Evolutionary conservation across 1,139 yeast genomes (phyloP).

Genomic region (Suhomyces yuchorum): DNA sequence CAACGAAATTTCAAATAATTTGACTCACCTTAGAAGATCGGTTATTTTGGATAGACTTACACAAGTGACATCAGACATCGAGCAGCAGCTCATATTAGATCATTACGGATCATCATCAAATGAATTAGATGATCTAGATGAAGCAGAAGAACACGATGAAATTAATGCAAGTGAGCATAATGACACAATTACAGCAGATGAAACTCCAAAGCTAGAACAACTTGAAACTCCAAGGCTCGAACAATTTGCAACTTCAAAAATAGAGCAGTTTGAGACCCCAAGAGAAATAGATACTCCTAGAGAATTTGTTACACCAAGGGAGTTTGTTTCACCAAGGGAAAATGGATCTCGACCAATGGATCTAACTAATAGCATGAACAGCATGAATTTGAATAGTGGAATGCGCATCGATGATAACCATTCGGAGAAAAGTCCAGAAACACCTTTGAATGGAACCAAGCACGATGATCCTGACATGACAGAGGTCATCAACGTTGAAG

Average conservation of each 20-base stretch:
- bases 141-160: conserved; percentile 10
- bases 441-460: conserved; percentile 3
- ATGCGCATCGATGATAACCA: background rate
- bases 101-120: conserved; percentile 21
- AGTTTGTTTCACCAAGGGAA: background rate
- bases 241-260: conserved; percentile 1
- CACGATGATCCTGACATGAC: conserved; percentile 6
- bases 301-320: background rate
- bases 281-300: background rate
- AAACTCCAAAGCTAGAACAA: conserved; percentile 4
- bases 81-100: conserved; percentile 32
- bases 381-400: background rate
- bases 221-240: conserved; percentile 5
- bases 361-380: background rate
- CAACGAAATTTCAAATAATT: conserved; percentile 13
- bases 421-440: conserved; percentile 2
- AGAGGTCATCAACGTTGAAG: conserved; percentile 9
- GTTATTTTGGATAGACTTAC: conserved; percentile 43
- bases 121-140: conserved; percentile 10
- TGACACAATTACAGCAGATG: background rate
- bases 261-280: conserved; percentile 5
- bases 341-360: background rate
- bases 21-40: conserved; percentile 33
- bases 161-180: background rate
- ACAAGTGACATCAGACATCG: conserved; percentile 45